Conservation (phyloP, 805 yeast genomes). For the Cyberlindnera suaveolens region DNA sequence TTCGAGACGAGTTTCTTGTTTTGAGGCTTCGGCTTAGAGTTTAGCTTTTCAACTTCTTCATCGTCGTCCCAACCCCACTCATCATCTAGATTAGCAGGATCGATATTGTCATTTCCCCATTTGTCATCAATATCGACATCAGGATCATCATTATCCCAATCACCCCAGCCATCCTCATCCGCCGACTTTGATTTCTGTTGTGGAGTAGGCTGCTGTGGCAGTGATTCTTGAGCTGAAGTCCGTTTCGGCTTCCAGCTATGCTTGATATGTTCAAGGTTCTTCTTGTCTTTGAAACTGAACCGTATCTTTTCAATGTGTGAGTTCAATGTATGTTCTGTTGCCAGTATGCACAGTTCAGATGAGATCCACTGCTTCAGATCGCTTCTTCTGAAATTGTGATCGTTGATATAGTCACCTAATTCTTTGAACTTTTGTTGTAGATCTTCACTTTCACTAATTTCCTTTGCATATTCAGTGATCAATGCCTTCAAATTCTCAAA, state of each 20-base stretch:
- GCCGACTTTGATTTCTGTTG: neutral
- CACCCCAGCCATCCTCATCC: conserved; percentile 19
- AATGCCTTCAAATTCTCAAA: conserved; percentile 18
- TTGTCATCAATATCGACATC: conserved; percentile 1
- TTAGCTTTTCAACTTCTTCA: conserved; percentile 1
- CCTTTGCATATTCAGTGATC: conserved; percentile 14
- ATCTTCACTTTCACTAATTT: conserved; percentile 7
- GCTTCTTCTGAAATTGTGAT: conserved; percentile 14
- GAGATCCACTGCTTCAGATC: conserved; percentile 20
- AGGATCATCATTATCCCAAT: conserved; percentile 19
- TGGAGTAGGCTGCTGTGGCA: neutral
- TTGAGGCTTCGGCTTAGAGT: conserved; percentile 4
- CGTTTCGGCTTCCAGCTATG: neutral
- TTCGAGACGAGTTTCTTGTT: conserved; percentile 14
- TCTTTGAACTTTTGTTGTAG: conserved; percentile 9
- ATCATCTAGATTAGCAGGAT: neutral
- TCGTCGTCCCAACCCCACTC: neutral
- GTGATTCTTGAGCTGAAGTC: no score
- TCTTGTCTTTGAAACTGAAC: conserved; percentile 2
- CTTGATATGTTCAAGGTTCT: neutral
- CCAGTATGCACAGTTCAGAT: conserved; percentile 15
- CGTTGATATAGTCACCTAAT: conserved; percentile 13
- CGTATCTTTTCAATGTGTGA: conserved; percentile 17
- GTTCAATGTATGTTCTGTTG: conserved; percentile 17
- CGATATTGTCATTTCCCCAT: neutral